Evolutionary conservation across 2,329 filamentous ascomycete species (phyloP).

Genomic region (Chaetothyriales sp.): DNA sequence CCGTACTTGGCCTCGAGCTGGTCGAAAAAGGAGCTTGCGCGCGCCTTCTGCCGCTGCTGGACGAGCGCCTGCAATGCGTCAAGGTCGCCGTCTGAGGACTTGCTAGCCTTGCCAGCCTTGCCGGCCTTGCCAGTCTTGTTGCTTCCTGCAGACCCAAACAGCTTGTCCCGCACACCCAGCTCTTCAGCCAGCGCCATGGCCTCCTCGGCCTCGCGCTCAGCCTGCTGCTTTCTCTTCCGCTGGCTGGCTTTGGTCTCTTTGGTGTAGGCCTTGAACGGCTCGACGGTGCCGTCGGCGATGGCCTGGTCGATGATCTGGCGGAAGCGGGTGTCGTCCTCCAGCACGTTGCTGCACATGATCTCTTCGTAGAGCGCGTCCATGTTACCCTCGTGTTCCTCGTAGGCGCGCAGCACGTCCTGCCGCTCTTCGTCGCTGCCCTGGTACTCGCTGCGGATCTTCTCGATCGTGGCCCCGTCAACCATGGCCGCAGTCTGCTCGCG

Average conservation of each 20-base stretch:
- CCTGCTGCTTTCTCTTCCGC: slow-evolving; percentile 43
- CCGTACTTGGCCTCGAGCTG: slow-evolving; percentile 62
- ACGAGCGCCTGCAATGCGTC: slow-evolving; percentile 44
- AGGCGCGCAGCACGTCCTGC: slow-evolving; percentile 60
- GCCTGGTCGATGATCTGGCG: slow-evolving; percentile 65
- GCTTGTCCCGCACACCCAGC: slow-evolving; percentile 55
- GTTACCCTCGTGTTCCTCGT: slow-evolving; percentile 55
- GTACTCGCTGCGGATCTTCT: slow-evolving; percentile 61
- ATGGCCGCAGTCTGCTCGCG: slow-evolving; percentile 65
- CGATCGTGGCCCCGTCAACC: slow-evolving; percentile 58
- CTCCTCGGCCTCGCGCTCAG: slow-evolving; percentile 53
- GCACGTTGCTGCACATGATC: slow-evolving; percentile 73
- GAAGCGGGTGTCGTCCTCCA: slow-evolving; percentile 77
- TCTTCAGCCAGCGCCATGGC: slow-evolving; percentile 63
- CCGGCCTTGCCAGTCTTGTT: slow-evolving; percentile 34
- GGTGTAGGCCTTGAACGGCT: slow-evolving; percentile 52
- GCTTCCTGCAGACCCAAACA: slow-evolving; percentile 38
- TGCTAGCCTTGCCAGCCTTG: slow-evolving; percentile 30
- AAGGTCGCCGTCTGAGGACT: slow-evolving; percentile 20
- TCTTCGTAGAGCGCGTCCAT: slow-evolving; percentile 63
- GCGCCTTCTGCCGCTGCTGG: slow-evolving; percentile 32
- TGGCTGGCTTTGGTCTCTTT: slow-evolving; percentile 55
- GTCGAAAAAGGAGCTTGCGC: slow-evolving; percentile 49
- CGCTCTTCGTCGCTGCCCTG: slow-evolving; percentile 76
- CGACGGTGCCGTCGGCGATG: slow-evolving; percentile 53